Evolutionary conservation across 371 early-diverging fungal species (phyloP).

Genomic region (Mucor irregularis): DNA sequence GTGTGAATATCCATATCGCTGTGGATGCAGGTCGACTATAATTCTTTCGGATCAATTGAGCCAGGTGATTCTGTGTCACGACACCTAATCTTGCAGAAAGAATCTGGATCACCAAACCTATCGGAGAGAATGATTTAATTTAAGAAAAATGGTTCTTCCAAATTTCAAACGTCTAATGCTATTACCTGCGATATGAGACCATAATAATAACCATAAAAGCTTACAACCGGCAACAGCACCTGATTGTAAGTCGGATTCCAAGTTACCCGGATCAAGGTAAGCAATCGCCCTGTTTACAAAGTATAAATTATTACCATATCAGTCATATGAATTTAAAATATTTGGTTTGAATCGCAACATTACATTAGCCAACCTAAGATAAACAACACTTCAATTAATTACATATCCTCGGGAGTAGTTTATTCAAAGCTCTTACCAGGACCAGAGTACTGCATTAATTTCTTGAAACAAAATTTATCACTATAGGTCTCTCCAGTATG

Average conservation of each 20-base stretch:
- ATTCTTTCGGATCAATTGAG: constrained; percentile 53
- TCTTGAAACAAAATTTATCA: constrained; percentile 37
- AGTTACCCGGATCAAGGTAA: constrained; percentile 75
- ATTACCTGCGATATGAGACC: constrained; percentile 57
- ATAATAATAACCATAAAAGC: constrained; percentile 66
- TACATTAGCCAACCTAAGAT: constrained; percentile 48
- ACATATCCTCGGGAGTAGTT: background rate
- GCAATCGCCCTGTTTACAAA: constrained; percentile 61
- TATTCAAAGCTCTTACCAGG: constrained; percentile 41
- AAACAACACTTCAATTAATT: background rate
- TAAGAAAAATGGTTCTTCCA: background rate
- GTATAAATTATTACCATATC: background rate
- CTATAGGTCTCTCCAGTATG: constrained; percentile 30
- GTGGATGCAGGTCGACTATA: constrained; percentile 48
- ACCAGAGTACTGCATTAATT: constrained; percentile 52
- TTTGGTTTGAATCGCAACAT: background rate
- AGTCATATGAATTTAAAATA: background rate
- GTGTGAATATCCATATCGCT: constrained; percentile 64
- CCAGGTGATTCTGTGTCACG: constrained; percentile 70
- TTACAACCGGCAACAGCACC: constrained; percentile 67
- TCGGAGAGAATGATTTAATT: background rate
- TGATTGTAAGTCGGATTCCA: constrained; percentile 72
- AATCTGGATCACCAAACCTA: constrained; percentile 65
- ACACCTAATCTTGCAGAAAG: constrained; percentile 72
- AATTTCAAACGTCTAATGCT: background rate